Percentiles rank a stretch among this genome's conserved stretches.
These are phyloP conservation scores for Yarrowia yakushimensis DNA, from an alignment of 805 yeast genomes.

Conservation along the genomic window DNA sequence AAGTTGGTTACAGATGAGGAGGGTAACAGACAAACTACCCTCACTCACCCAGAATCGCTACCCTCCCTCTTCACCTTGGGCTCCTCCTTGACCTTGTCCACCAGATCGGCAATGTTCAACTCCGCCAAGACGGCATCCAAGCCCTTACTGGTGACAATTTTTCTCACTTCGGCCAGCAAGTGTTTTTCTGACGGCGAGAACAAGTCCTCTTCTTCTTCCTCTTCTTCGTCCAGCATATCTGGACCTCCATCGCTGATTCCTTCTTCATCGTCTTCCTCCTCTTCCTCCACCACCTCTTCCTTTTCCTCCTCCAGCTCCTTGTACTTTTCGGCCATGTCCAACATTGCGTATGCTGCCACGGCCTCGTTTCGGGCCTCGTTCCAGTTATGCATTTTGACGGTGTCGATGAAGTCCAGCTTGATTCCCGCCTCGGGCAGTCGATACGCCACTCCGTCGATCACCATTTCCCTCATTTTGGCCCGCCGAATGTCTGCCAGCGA, in stretches of 20 bases:
- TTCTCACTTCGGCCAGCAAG: neutral
- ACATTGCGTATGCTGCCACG: slow-evolving; percentile 22
- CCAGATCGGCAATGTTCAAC: neutral
- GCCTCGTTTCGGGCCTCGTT: slow-evolving; percentile 38
- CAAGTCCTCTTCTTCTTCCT: neutral
- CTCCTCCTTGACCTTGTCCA: neutral
- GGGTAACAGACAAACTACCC: too few species aligned
- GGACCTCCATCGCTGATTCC: neutral
- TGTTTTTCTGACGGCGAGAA: neutral
- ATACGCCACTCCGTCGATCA: slow-evolving; percentile 49
- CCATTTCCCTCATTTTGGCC: slow-evolving; percentile 17
- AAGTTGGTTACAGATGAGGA: neutral
- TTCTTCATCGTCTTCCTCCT: neutral
- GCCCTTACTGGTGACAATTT: neutral
- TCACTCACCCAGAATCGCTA: too few species aligned
- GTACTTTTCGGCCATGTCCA: slow-evolving; percentile 8
- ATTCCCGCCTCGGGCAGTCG: slow-evolving; percentile 66
- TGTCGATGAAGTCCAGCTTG: slow-evolving; percentile 62
- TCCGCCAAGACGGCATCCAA: slow-evolving; percentile 4
- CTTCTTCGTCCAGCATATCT: neutral
- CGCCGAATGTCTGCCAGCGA: slow-evolving; percentile 9
- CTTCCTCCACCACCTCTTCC: neutral
- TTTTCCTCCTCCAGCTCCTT: neutral
- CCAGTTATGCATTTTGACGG: slow-evolving; percentile 41
- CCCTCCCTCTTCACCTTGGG: neutral